Evolutionary conservation across 352 stramenopile genomes (phyloP), one percentile per base, ranked within the genome.

Genomic region (Phytophthora podocarpi): DNA sequence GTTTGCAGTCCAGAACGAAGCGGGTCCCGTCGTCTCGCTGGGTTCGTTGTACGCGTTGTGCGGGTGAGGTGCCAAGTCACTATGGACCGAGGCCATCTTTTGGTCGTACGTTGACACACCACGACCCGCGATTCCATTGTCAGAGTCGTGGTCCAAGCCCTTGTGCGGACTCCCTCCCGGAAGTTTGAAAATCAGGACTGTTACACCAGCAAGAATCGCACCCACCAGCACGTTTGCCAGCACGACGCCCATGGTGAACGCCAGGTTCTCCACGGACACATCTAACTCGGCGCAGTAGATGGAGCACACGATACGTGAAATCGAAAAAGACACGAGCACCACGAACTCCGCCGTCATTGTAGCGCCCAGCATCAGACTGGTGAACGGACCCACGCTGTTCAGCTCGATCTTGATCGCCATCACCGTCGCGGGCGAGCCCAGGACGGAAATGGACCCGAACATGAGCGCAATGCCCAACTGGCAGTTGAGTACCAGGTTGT

Each of bases 381-480:
- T 90, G 66, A 90, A 90, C 5, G 76, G 78, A 10, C 80, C 80
- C 36, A 87, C 80, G 31, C 78, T 85, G 47, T 90, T 86, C 48
- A 89, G 67, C 52, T 89, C 80, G 47, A 87, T 89, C 66, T 89
- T 87, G 67, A 89, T 89, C 36, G 80, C 80, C 78, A 89, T 87
- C 42, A 86, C 76, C 18, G 80, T 89, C n/a, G 77, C 80, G 1
- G 80, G 80, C n/a, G 80, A 89, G 4, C 70, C 78, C 13, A 87
- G 57, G 12, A 89, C 80, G 12, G 75, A 82, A 36, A 87, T 89
- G 27, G 80, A 89, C 26, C 65, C 80, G 30, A 89, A 89, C 72
- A 89, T 80, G 61, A 89, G 73, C 1, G 74, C 76, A 49, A 90
- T 87, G 1, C 76, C 74, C 57, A 88, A 51, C 50, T 85, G 68